These are phyloP conservation scores for Psilocybe azurescens DNA, from an alignment of 768 basidiomycete genomes.

Conservation along the genomic window DNA sequence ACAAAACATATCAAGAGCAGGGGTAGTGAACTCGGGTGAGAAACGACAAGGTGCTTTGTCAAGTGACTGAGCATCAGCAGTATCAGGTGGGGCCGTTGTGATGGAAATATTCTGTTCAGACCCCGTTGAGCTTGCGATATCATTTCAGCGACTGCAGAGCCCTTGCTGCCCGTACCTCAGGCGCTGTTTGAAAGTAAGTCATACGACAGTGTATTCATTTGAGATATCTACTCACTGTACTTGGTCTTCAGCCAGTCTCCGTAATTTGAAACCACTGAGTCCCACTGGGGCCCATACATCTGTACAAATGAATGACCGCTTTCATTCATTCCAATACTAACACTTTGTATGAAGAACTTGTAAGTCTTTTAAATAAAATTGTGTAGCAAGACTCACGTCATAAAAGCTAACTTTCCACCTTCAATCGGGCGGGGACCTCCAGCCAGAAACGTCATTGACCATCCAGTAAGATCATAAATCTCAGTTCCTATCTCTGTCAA, in stretches of 20 bases:
- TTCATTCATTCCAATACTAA: not conserved
- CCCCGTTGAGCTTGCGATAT: too few species aligned
- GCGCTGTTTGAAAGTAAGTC: too few species aligned
- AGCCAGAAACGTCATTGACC: not conserved
- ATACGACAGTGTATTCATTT: not conserved
- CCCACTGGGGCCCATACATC: not conserved
- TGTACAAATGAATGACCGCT: not conserved
- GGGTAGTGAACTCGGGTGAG: too few species aligned
- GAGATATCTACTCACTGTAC: not conserved
- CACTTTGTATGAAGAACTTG: not conserved
- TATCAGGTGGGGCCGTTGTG: too few species aligned
- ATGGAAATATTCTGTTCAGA: too few species aligned
- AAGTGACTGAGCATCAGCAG: too few species aligned
- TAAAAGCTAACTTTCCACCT: not conserved
- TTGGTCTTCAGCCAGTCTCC: not conserved
- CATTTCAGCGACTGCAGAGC: too few species aligned
- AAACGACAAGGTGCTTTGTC: too few species aligned
- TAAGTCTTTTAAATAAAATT: too few species aligned
- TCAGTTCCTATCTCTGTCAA: not conserved
- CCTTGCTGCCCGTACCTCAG: too few species aligned
- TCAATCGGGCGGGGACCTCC: not conserved
- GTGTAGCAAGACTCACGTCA: not conserved
- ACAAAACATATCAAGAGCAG: too few species aligned
- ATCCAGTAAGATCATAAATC: conserved; percentile 1
- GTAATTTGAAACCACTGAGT: not conserved